Evolutionary conservation across 1,284 basidiomycete genomes (phyloP), one percentile per base, ranked within the genome.

Genomic region (Xerocomus amazonicus): DNA sequence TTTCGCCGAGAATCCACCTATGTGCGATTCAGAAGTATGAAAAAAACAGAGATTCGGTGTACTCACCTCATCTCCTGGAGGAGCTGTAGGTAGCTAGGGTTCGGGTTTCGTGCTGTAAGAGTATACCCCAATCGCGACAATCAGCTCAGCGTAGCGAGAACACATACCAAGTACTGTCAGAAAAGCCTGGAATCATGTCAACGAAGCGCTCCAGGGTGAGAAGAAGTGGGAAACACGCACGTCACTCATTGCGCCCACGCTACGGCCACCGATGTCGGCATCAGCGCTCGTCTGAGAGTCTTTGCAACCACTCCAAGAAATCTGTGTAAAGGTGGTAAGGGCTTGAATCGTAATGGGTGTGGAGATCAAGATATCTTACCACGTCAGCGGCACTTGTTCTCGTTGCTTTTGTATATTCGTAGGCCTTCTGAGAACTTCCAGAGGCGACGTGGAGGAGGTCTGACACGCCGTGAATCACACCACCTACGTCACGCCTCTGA

Each of bases 241-340:
- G 59, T 76, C 83, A 64, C 81, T 87, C 92, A 94, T 94, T 2
- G 92, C 92, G 39, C 94, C 95, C 1, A 90, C 92, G 5, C 87
- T 92, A 48, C 78, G 73, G 2, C 92, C 92, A 4, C 81, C 81
- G 67, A 94, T 90, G 47, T 77, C 73, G 0, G 92, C 87, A 65
- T 97, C 94, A 12, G 94, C 94, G 60, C 89, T 92, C 9, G 94
- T 97, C 70, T 97, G 93, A 13, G 83, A 80, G 65, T 97, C 94
- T 63, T 92, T 94, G 71, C 94, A 97, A 6, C 93, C 95, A 59
- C 87, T 89, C 81, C 85, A 94, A 12, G 82, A 83, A 29, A 90
- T 86, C 77, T 79, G 12, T 10, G 38, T n/a, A 8, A 16, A 31
- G 9, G 32, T 17, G 23, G 27, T 43, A 31, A 51, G 34, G 4